These are phyloP conservation scores for Pyrenophora tritici-repentis DNA, from an alignment of 2,329 filamentous ascomycete species.

Conservation along the genomic window DNA sequence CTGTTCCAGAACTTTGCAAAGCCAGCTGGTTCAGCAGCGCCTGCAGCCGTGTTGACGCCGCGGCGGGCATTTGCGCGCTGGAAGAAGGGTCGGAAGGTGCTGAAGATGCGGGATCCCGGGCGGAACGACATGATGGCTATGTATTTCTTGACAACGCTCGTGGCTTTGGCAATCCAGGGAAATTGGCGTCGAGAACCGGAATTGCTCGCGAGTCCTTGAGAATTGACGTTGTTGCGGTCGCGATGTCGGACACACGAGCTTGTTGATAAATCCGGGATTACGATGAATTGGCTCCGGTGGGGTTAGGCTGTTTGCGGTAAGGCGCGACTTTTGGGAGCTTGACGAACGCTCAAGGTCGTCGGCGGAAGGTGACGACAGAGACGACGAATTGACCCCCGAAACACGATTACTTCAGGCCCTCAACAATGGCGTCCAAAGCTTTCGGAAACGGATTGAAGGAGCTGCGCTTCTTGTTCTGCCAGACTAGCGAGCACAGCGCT, in stretches of 20 bases:
- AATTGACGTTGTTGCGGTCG: slow-evolving; percentile 8
- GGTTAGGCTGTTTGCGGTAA: slow-evolving; percentile 13
- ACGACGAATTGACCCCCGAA: slow-evolving; percentile 18
- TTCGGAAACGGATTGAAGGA: slow-evolving; percentile 90
- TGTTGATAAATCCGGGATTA: slow-evolving; percentile 30
- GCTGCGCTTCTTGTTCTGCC: slow-evolving; percentile 96
- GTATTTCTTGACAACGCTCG: slow-evolving; percentile 7
- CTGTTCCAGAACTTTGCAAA: slow-evolving; percentile 72
- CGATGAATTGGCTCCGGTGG: slow-evolving; percentile 29
- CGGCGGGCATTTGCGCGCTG: slow-evolving; percentile 64
- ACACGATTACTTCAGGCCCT: slow-evolving; percentile 7
- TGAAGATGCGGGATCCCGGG: slow-evolving; percentile 62
- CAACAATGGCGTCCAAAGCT: slow-evolving; percentile 82
- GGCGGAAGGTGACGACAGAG: slow-evolving; percentile 5
- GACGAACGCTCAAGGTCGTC: slow-evolving; percentile 21
- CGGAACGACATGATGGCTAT: slow-evolving; percentile 58
- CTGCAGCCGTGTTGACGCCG: slow-evolving; percentile 70
- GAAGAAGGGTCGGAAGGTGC: slow-evolving; percentile 57
- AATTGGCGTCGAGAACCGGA: neutral
- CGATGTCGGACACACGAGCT: slow-evolving; percentile 25
- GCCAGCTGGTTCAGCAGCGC: slow-evolving; percentile 49
- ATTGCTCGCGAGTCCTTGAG: no score
- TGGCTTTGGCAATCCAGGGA: neutral
- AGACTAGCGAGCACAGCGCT: slow-evolving; percentile 88
- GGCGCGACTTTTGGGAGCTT: slow-evolving; percentile 21